These are phyloP conservation scores for Dendrobium officinale DNA, from an alignment of 106 monocot species.

Conservation along the genomic window DNA sequence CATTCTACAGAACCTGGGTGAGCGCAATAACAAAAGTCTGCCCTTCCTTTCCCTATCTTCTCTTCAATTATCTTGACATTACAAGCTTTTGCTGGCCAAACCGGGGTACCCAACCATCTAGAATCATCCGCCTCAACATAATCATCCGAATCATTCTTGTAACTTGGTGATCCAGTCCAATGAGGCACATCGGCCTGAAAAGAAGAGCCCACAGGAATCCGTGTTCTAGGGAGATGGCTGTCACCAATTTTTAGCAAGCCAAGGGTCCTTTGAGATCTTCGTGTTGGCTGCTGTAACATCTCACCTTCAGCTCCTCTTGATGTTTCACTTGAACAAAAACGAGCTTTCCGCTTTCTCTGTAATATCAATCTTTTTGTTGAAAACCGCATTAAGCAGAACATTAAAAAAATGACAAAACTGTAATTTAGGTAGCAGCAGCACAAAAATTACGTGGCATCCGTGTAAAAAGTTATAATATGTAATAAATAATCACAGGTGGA, in stretches of 20 bases:
- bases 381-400: neutral
- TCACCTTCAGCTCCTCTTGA: neutral
- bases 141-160: neutral
- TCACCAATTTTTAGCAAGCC: conserved; percentile 12
- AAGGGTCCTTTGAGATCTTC: conserved; percentile 25
- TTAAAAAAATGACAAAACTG: neutral
- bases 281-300: conserved; percentile 12
- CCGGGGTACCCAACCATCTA: conserved; percentile 28
- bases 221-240: conserved; percentile 14
- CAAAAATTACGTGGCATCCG: neutral
- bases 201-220: conserved; percentile 25
- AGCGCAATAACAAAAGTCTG: conserved; percentile 18
- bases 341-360: conserved; percentile 9
- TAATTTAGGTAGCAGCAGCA: neutral
- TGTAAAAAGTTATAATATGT: neutral
- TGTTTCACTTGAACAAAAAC: neutral
- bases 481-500: neutral
- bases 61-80: neutral
- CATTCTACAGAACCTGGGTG: conserved; percentile 31
- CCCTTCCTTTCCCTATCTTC: conserved; percentile 28
- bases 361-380: neutral
- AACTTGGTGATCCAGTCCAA: conserved; percentile 16
- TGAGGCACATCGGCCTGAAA: conserved; percentile 39
- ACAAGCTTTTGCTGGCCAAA: conserved; percentile 24
- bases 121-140: neutral